These are phyloP conservation scores for Arthrobotrys sinensis DNA, from an alignment of 2,329 filamentous ascomycete species.

Conservation along the genomic window DNA sequence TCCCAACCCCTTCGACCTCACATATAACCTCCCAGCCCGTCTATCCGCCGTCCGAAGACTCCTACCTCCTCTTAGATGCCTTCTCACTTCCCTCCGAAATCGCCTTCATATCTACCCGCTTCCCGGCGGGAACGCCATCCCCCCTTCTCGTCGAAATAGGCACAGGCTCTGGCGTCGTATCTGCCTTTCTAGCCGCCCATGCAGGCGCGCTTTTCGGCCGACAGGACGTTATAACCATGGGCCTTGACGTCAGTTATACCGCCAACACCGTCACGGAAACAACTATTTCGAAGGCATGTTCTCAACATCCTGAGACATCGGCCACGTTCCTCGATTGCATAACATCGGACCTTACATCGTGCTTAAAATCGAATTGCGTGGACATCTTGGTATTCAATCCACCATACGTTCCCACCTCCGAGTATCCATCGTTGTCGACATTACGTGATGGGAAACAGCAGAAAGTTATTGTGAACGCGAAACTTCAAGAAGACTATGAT, in stretches of 20 bases:
- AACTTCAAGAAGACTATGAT: constrained; percentile 73
- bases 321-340: constrained; percentile 77
- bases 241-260: constrained; percentile 86
- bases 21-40: constrained; percentile 90
- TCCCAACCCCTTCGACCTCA: constrained; percentile 92
- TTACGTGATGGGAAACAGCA: constrained; percentile 58
- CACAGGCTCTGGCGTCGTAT: constrained; percentile 92
- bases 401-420: constrained; percentile 91
- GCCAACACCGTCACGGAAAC: constrained; percentile 83
- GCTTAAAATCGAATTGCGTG: constrained; percentile 74
- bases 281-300: constrained; percentile 68
- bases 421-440: constrained; percentile 74
- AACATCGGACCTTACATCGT: constrained; percentile 78
- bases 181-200: constrained; percentile 87
- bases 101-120: constrained; percentile 77
- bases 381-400: constrained; percentile 97
- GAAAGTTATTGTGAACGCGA: constrained; percentile 63
- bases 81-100: constrained; percentile 81
- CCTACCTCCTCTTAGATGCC: constrained; percentile 92
- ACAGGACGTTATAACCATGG: constrained; percentile 78
- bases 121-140: constrained; percentile 69
- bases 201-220: constrained; percentile 80
- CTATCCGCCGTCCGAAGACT: constrained; percentile 97
- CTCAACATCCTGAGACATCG: constrained; percentile 65
- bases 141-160: constrained; percentile 87